Evolutionary conservation across 169 alveolate genomes (phyloP), one percentile per base, ranked within the genome.

Genomic region (Cryptosporidium muris): DNA sequence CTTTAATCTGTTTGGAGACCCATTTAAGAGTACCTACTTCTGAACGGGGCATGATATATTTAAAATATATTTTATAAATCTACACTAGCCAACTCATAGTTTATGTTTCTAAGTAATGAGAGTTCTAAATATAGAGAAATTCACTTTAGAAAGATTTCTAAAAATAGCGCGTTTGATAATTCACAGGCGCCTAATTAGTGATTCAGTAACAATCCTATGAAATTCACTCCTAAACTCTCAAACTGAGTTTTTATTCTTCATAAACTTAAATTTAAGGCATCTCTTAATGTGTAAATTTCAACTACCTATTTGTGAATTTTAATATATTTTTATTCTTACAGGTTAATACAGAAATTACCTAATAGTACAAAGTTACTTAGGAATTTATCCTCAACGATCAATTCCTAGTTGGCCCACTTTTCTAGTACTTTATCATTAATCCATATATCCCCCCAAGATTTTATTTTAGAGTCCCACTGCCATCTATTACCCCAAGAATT

Each of bases 1-100:
- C 94, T 93, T 94, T 96, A 94, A 96, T 95, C 81, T 94, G 95
- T 94, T 96, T 96, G 66, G 97, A 95, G 81, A 94, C 90, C 98
- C 98, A 96, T 94, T 95, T 96, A 62, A 95, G 94, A 65, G 97
- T 94, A 60, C 98, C 98, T 16, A 92, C 94, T 88, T 96, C 98
- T 1, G 96, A 96, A 45, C 92, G 90, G 25, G 95, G 95, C 96
- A 93, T 93, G 25, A 25, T 25, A 25, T 25, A 25, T 25, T 0
- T 25, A 40, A 34, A 54, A 54, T 36, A 34, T 14, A 49, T 37
- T 48, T 53, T 43, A 63, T 38, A 34, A 25, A 16, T 5, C 25
- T 64, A 64, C 34, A 16, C 7, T 43, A 14, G 48, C 48, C 1
- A 4, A 25, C 25, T 25, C 25, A 25, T 25, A 25, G 25, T 12